Evolutionary conservation across 23 red algal genomes (phyloP).

Genomic region (Gracilaria gracilis): DNA sequence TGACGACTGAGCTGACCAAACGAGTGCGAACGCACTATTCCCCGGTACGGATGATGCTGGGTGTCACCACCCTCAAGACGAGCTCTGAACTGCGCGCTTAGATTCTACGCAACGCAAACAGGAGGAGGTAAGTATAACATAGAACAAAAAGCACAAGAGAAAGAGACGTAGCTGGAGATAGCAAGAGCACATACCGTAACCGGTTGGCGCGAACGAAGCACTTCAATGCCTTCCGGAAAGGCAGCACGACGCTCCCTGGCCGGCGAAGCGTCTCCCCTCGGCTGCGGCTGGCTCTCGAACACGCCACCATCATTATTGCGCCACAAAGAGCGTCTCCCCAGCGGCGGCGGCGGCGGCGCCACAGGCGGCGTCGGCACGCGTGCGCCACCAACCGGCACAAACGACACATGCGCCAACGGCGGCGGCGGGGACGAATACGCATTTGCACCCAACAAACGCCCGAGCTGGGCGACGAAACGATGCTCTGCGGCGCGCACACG

Average conservation of each 20-base stretch:
- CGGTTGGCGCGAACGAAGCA: conserved; percentile 32
- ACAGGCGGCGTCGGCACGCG: conserved; percentile 37
- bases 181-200: conserved; percentile 52
- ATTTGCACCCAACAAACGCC: conserved; percentile 37
- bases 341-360: conserved; percentile 25
- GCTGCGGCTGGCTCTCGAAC: conserved; percentile 42
- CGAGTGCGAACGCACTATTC: conserved; percentile 44
- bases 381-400: background rate
- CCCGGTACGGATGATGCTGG: background rate
- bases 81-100: conserved; percentile 53
- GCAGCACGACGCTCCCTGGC: conserved; percentile 20
- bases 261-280: conserved; percentile 25
- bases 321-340: background rate
- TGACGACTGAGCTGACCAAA: conserved; percentile 65
- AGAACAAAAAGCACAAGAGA: background rate
- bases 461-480: conserved; percentile 57
- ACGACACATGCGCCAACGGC: background rate
- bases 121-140: background rate
- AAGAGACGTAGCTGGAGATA: background rate
- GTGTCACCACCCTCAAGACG: conserved; percentile 45
- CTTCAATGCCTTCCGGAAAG: conserved; percentile 34
- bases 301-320: background rate
- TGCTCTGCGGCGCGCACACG: conserved; percentile 76
- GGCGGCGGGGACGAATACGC: conserved; percentile 43
- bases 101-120: conserved; percentile 33